These are phyloP conservation scores for Termitomyces sp. DNA, from an alignment of 768 basidiomycete species.

Conservation along the genomic window DNA sequence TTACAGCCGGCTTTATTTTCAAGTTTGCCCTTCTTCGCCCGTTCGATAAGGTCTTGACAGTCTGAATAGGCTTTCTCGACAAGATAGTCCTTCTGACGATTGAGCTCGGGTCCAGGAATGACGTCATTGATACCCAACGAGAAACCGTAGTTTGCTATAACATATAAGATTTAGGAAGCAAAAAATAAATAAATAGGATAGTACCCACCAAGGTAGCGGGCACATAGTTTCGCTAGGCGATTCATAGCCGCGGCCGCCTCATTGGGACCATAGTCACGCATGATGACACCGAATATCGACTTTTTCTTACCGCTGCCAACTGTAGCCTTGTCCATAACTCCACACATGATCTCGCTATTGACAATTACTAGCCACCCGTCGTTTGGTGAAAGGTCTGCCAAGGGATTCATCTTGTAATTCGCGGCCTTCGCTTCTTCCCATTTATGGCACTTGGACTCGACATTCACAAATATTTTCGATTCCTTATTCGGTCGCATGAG, in stretches of 20 bases:
- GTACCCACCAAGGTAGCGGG: constrained; percentile 79
- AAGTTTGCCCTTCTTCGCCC: constrained; percentile 85
- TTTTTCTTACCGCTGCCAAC: constrained; percentile 99
- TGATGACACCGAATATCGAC: constrained; percentile 95
- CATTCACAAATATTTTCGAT: constrained; percentile 84
- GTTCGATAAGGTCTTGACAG: constrained; percentile 81
- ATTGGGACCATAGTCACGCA: constrained; percentile 93
- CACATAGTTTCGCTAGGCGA: constrained; percentile 90
- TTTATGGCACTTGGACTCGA: constrained; percentile 94
- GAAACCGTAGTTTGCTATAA: constrained; percentile 88
- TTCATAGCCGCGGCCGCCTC: constrained; percentile 97
- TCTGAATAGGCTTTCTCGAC: constrained; percentile 87
- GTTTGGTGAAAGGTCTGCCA: constrained; percentile 87
- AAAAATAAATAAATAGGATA: neutral
- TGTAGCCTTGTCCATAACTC: constrained; percentile 97
- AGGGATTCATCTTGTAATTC: constrained; percentile 62
- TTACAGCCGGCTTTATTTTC: constrained; percentile 98
- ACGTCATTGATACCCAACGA: constrained; percentile 99
- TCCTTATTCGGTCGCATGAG: constrained; percentile 91
- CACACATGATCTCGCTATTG: constrained; percentile 99
- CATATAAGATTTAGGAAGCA: constrained; percentile 4
- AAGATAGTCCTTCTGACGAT: constrained; percentile 73
- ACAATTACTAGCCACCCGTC: constrained; percentile 97
- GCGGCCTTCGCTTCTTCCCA: constrained; percentile 66
- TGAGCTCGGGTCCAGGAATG: constrained; percentile 86